Base-by-base conservation (phyloP, 2,329 filamentous ascomycete genomes). In the Cytospora piceae region DNA sequence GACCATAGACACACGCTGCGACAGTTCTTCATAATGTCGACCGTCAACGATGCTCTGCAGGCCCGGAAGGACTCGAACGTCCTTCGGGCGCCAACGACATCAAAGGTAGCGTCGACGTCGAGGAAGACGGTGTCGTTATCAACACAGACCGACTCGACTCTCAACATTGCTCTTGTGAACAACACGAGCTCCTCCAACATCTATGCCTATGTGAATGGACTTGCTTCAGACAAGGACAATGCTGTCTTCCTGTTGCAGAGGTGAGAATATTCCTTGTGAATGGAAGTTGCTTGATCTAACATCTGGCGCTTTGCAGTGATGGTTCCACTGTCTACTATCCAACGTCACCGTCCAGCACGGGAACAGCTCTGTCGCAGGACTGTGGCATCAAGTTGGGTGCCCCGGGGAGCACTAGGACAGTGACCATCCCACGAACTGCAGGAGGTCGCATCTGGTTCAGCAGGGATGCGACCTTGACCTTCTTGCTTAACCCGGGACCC, bases 401-500 rank as follows among this genome's bases (percentile, higher is more conserved):
- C 0, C 81, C 87, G 0, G 90, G 90, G 8, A 78, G 81, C 53
- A 85, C 83, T 0, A 84, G 80, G 32, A 85, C 80, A 3, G 80
- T 91, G 29, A 87, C 84, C 1, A 87, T 93, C 67, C 91, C 91
- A 14, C 87, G 87, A 67, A 82, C 93, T 31, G 88, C 85, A 3
- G 90, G 90, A 27, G 90, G 86, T 1, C 84, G 91, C 61, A 86
- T 93, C 74, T 94, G 89, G 87, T 90, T 92, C 75, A 86, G 82
- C 64, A 80, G 85, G 66, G 85, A 84, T 70, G 77, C 77, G 54
- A 83, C 83, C 42, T 81, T 93, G 58, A 87, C 82, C 0, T 94
- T 94, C 76, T 79, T 86, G 15, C 75, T 93, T 61, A 94, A 94
- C 75, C 88, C 87, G 31, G 70, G 71, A 17, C 88, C 91, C 8